Evolutionary conservation across 1,139 yeast species (phyloP).

Genomic region (Debaryomycetaceae sp.): DNA sequence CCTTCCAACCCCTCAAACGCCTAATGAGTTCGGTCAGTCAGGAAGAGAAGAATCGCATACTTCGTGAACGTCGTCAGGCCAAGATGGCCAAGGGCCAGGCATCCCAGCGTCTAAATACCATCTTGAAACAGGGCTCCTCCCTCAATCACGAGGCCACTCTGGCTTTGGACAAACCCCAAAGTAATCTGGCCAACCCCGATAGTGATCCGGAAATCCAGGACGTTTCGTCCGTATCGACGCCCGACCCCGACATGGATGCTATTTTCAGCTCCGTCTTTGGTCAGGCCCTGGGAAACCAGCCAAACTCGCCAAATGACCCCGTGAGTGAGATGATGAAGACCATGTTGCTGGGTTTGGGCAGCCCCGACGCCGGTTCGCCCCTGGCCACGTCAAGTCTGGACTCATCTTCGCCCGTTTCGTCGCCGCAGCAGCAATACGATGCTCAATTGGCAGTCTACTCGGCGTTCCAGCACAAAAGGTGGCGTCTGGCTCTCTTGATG

Average conservation of each 20-base stretch:
- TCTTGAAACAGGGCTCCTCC: constrained; percentile 32
- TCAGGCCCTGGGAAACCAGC: too few species aligned
- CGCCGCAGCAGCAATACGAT: constrained; percentile 17
- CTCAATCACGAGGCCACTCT: constrained; percentile 24
- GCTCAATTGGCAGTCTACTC: constrained; percentile 20
- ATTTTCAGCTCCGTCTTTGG: constrained; percentile 24
- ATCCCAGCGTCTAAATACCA: constrained; percentile 40
- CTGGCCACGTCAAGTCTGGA: constrained; percentile 3
- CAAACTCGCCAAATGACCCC: constrained; percentile 11
- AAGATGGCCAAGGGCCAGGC: constrained; percentile 54
- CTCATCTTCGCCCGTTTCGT: constrained; percentile 3
- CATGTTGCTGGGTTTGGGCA: constrained; percentile 6
- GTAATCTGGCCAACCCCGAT: constrained; percentile 4
- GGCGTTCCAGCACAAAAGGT: constrained; percentile 21
- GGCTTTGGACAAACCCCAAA: constrained; percentile 19
- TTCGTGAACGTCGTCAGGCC: constrained; percentile 63
- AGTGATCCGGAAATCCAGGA: constrained; percentile 27
- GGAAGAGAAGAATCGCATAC: constrained; percentile 50
- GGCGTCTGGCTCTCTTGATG: constrained; percentile 23
- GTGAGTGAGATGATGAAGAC: constrained; percentile 24
- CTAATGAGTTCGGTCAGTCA: constrained; percentile 15
- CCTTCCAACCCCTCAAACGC: background rate
- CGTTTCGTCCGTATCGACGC: constrained; percentile 10
- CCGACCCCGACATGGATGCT: constrained; percentile 19
- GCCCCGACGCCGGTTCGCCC: constrained; percentile 5